Conservation (phyloP, 139 green algal species). For the Haematococcus lacustris region DNA sequence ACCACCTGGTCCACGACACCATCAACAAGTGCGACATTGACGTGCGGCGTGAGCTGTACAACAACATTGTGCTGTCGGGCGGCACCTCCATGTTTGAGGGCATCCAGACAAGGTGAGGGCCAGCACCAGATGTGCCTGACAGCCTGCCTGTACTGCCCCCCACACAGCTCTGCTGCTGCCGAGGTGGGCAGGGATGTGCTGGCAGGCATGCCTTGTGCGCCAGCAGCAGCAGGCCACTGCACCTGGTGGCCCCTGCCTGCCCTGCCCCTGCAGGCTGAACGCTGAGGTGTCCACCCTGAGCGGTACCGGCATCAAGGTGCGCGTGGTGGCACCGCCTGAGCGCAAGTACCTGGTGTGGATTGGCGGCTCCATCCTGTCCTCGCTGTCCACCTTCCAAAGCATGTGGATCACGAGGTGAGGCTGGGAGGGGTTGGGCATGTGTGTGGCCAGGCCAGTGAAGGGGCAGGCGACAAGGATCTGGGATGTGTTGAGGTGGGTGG, state of each 20-base stretch:
- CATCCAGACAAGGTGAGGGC: background rate
- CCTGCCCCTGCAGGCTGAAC: conserved; percentile 63
- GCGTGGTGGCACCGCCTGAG: conserved; percentile 59
- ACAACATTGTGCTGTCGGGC: conserved; percentile 84
- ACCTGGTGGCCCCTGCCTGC: too few relatives aligned
- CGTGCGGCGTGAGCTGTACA: conserved; percentile 85
- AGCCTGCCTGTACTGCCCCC: too few relatives aligned
- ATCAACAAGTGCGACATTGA: conserved; percentile 94
- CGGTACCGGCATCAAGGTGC: conserved; percentile 67
- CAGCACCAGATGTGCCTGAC: too few relatives aligned
- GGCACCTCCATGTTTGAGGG: conserved; percentile 83
- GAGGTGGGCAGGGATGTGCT: too few relatives aligned
- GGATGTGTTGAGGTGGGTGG: too few relatives aligned
- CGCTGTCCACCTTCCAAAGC: conserved; percentile 83
- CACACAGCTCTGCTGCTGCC: too few relatives aligned
- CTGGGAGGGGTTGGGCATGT: too few relatives aligned
- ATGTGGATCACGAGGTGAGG: conserved; percentile 81
- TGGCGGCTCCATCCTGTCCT: conserved; percentile 87
- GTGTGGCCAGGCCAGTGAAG: too few relatives aligned
- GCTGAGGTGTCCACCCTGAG: conserved; percentile 63
- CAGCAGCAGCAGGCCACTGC: too few relatives aligned
- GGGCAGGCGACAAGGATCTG: too few relatives aligned
- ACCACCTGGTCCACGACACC: conserved; percentile 78
- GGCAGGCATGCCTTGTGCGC: too few relatives aligned
- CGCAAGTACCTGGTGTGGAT: conserved; percentile 94